These are phyloP conservation scores for Colletotrichum euphorbiae DNA, from an alignment of 2,329 filamentous ascomycete species.

Conservation along the genomic window DNA sequence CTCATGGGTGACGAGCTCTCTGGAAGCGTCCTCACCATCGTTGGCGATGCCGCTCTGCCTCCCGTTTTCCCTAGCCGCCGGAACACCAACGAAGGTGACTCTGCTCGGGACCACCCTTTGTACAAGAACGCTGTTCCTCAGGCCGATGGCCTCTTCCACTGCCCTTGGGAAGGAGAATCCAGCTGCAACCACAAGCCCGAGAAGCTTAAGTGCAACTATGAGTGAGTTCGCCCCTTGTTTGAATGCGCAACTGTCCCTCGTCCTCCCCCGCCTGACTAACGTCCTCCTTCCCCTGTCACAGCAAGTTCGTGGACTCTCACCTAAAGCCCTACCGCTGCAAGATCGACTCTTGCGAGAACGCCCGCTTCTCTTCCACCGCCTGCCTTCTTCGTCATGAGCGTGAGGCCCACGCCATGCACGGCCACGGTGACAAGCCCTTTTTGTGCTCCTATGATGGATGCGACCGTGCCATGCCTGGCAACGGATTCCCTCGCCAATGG, in stretches of 20 bases:
- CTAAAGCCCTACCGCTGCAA: slow-evolving; percentile 97
- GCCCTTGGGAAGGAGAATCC: slow-evolving; percentile 80
- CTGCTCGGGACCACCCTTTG: slow-evolving; percentile 73
- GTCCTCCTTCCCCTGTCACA: slow-evolving; percentile 52
- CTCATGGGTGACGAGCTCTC: slow-evolving; percentile 41
- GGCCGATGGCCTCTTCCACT: slow-evolving; percentile 89
- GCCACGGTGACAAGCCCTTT: slow-evolving; percentile 92
- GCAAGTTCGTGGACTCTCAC: slow-evolving; percentile 98
- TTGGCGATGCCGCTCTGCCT: slow-evolving; percentile 52
- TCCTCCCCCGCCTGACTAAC: slow-evolving; percentile 42
- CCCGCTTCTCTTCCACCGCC: slow-evolving; percentile 93
- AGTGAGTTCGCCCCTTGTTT: slow-evolving; percentile 70
- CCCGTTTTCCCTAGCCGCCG: slow-evolving; percentile 60
- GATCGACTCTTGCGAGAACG: slow-evolving; percentile 82
- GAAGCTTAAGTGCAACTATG: slow-evolving; percentile 98
- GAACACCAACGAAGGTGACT: slow-evolving; percentile 65
- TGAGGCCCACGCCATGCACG: slow-evolving; percentile 95
- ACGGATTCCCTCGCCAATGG: slow-evolving; percentile 95
- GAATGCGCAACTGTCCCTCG: background rate
- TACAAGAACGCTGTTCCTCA: slow-evolving; percentile 75
- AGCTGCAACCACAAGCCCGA: slow-evolving; percentile 90
- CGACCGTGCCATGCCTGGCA: slow-evolving; percentile 82
- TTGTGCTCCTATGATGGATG: slow-evolving; percentile 90
- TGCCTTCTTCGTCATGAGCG: slow-evolving; percentile 95
- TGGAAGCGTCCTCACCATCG: slow-evolving; percentile 44